phyloP scores from a whole-genome alignment of 805 yeast genomes.

The Candida chilensis region DNA sequence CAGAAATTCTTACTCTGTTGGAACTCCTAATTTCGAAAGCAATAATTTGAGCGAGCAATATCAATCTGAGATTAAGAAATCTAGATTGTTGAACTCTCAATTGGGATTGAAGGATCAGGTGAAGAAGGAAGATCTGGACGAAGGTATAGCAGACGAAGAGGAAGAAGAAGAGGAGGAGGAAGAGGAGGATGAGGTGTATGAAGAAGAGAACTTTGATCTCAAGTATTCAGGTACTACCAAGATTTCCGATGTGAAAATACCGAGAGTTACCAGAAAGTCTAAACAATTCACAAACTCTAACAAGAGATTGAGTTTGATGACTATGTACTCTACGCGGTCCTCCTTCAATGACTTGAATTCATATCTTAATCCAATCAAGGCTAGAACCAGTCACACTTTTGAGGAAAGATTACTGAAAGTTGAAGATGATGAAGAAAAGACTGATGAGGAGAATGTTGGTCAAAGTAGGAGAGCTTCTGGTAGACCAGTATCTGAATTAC shows the following conservation, averaged over 20 bases:
- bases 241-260: conserved; percentile 57
- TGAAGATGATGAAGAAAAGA: too few relatives aligned
- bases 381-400: too few relatives aligned
- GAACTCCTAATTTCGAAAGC: conserved; percentile 21
- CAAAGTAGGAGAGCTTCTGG: too few relatives aligned
- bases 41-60: conserved; percentile 31
- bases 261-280: conserved; percentile 64
- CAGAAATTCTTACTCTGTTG: conserved; percentile 2
- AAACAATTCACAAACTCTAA: conserved; percentile 51
- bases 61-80: conserved; percentile 32
- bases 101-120: conserved; percentile 14
- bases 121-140: conserved; percentile 10
- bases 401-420: too few relatives aligned
- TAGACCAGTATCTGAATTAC: conserved; percentile 19
- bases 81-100: conserved; percentile 33
- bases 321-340: conserved; percentile 60
- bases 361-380: too few relatives aligned
- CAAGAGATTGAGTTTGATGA: conserved; percentile 64
- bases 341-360: conserved; percentile 52
- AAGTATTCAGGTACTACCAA: conserved; percentile 8
- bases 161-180: conserved; percentile 8
- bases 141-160: conserved; percentile 7
- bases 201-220: conserved; percentile 5
- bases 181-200: conserved; percentile 8
- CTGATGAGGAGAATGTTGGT: too few relatives aligned